phyloP scores from a whole-genome alignment of 352 stramenopile species.

The Phytopythium vexans region DNA sequence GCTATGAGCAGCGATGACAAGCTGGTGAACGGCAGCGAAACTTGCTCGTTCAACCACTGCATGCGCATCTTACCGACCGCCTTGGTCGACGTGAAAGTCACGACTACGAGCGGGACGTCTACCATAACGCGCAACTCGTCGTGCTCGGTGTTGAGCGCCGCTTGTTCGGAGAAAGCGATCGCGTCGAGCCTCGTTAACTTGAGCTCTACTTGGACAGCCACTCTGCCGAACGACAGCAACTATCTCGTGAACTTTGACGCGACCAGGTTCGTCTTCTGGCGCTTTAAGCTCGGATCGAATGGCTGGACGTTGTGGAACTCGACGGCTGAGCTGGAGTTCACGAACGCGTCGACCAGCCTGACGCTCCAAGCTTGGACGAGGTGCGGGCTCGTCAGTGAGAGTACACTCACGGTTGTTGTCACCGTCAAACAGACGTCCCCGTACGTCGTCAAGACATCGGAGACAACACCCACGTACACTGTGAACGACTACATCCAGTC shows the following conservation, averaged over 20 bases:
- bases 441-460: no score
- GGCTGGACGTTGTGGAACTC: not conserved
- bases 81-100: not conserved
- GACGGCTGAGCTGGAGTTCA: not conserved
- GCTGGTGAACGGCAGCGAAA: conserved; percentile 7
- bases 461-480: no score
- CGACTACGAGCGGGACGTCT: not conserved
- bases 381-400: not conserved
- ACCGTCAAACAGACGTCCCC: no score
- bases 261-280: not conserved
- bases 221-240: not conserved
- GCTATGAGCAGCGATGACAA: not conserved
- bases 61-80: conserved; percentile 1
- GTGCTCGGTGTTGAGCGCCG: not conserved
- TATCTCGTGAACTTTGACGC: not conserved
- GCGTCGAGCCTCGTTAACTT: not conserved
- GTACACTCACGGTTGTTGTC: not conserved
- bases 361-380: not conserved
- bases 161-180: not conserved
- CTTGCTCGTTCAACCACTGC: conserved; percentile 14
- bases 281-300: not conserved
- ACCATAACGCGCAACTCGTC: not conserved
- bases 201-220: not conserved
- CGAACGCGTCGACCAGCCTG: not conserved
- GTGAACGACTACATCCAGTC: no score